Conservation (phyloP, 495 filamentous ascomycete genomes). For the Neurospora tetraspora region DNA sequence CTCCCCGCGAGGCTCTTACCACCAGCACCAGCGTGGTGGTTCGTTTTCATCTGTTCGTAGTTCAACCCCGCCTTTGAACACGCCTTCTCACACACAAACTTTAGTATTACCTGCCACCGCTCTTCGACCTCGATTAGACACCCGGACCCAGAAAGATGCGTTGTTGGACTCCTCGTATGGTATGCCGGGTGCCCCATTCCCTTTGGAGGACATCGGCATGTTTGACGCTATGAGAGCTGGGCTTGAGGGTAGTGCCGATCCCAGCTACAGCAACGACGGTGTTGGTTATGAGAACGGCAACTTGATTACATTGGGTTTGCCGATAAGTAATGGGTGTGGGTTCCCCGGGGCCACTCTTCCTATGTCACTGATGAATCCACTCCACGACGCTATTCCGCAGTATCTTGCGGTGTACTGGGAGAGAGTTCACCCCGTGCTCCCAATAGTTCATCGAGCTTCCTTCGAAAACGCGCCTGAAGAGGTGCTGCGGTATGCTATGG, state of each 20-base stretch:
- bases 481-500: constrained; percentile 38
- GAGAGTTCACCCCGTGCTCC: constrained; percentile 30
- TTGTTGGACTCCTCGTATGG: constrained; percentile 7
- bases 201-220: constrained; percentile 9
- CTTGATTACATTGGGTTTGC: constrained; percentile 21
- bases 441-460: constrained; percentile 32
- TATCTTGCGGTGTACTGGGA: constrained; percentile 39
- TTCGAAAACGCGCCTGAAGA: constrained; percentile 29
- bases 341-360: constrained; percentile 21
- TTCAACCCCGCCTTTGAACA: constrained; percentile 31
- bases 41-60: constrained; percentile 30
- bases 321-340: constrained; percentile 10
- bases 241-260: constrained; percentile 1
- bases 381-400: constrained; percentile 22
- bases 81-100: constrained; percentile 31
- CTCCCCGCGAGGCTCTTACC: background rate
- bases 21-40: constrained; percentile 15
- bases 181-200: constrained; percentile 5
- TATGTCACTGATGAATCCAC: constrained; percentile 21
- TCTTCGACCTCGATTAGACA: constrained; percentile 13
- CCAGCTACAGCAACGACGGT: constrained; percentile 6
- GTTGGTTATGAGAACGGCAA: constrained; percentile 11
- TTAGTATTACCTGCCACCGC: constrained; percentile 25
- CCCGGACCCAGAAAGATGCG: constrained; percentile 23
- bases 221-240: constrained; percentile 7